These are phyloP conservation scores for Coprinellus micaceus DNA, from an alignment of 768 basidiomycete genomes.

Conservation along the genomic window DNA sequence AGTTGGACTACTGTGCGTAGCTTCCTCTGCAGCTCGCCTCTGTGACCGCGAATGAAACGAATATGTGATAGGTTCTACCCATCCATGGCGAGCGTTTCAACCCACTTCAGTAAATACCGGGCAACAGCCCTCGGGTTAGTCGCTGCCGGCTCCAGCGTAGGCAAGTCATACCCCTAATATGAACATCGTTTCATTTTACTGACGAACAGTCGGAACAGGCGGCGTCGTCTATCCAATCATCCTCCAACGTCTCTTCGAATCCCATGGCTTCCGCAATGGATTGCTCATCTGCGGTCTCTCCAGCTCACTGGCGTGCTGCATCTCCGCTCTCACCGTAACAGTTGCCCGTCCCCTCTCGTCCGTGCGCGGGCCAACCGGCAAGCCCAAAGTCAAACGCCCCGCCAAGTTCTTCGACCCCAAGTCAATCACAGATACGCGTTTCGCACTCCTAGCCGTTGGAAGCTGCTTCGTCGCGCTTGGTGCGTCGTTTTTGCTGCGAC, in stretches of 20 bases:
- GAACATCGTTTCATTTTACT: background rate
- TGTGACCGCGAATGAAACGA: background rate
- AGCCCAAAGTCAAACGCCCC: conserved; percentile 20
- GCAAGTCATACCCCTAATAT: conserved; percentile 27
- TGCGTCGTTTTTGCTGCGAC: no score
- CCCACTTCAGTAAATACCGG: conserved; percentile 60
- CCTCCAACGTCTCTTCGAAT: conserved; percentile 52
- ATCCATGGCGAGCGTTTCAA: conserved; percentile 60
- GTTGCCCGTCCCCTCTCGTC: conserved; percentile 26
- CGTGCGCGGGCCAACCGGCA: background rate
- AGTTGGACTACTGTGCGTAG: conserved; percentile 58
- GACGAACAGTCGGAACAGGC: conserved; percentile 34
- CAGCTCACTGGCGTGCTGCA: conserved; percentile 43
- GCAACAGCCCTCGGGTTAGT: conserved; percentile 72
- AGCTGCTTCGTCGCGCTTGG: conserved; percentile 61
- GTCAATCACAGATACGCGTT: conserved; percentile 47
- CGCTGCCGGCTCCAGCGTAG: conserved; percentile 64
- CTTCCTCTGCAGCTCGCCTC: conserved; percentile 3
- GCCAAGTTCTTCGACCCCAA: conserved; percentile 26
- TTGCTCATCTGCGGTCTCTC: conserved; percentile 55
- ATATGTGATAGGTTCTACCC: conserved; percentile 59
- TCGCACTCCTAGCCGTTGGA: conserved; percentile 49
- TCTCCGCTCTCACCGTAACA: conserved; percentile 46
- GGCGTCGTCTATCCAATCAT: conserved; percentile 69
- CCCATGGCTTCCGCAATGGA: conserved; percentile 59